Evolutionary conservation across 148 eudicot genomes (phyloP).

Genomic region (Chenopodium quinoa): DNA sequence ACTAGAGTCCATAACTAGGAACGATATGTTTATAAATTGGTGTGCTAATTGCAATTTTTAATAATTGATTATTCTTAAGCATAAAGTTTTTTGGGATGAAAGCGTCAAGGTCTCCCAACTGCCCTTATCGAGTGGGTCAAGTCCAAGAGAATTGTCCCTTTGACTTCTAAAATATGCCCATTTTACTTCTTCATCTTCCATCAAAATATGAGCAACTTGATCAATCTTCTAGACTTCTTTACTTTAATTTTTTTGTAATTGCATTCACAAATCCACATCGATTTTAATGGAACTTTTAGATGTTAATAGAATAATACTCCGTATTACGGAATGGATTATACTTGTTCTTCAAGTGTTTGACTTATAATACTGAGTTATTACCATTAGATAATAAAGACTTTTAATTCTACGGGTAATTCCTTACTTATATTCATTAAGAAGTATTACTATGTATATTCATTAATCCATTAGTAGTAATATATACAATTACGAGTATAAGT

Average conservation of each 20-base stretch:
- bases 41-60: background rate
- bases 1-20: background rate
- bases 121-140: conserved; percentile 4
- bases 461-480: too few species aligned
- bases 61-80: background rate
- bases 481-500: too few species aligned
- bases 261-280: too few species aligned
- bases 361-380: too few species aligned
- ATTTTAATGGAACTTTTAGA: too few species aligned
- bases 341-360: too few species aligned
- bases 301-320: too few species aligned
- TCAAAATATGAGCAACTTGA: conserved; percentile 1
- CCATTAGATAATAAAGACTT: too few species aligned
- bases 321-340: too few species aligned
- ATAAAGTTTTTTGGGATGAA: background rate
- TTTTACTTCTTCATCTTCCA: background rate
- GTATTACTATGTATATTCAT: too few species aligned
- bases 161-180: conserved; percentile 1
- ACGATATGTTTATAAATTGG: background rate
- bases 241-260: background rate
- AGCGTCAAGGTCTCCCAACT: conserved; percentile 19
- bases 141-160: background rate
- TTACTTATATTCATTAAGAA: too few species aligned
- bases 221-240: background rate
- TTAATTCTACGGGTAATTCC: too few species aligned